Conservation (phyloP, 768 basidiomycete species). For the Tylopilus balloui region DNA sequence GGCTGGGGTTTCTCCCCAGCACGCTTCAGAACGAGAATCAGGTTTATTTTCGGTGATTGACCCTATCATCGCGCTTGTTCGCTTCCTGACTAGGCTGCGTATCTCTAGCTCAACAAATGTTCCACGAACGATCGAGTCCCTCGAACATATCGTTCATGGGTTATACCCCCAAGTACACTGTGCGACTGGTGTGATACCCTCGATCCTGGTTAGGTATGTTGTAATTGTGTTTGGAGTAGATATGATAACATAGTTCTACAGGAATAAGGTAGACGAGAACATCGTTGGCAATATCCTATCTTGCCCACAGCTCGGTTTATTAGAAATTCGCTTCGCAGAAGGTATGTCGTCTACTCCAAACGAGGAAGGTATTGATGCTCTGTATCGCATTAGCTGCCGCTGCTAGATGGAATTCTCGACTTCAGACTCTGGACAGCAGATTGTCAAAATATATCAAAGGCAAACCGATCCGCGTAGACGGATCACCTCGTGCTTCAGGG, state of each 20-base stretch:
- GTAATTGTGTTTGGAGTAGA: not conserved
- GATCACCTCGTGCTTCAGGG: conserved; percentile 69
- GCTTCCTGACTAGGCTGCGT: not conserved
- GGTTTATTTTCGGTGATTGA: conserved; percentile 56
- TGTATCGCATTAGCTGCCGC: conserved; percentile 54
- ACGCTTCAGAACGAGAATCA: conserved; percentile 38
- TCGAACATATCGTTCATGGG: conserved; percentile 71
- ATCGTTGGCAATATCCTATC: conserved; percentile 63
- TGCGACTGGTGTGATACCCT: conserved; percentile 40
- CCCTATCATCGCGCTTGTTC: not conserved
- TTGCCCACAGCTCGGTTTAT: conserved; percentile 61
- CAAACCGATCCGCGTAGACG: conserved; percentile 67
- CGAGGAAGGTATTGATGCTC: not conserved
- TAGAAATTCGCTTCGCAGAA: conserved; percentile 60
- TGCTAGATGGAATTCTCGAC: conserved; percentile 52
- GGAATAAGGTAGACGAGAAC: conserved; percentile 69
- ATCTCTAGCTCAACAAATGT: conserved; percentile 63
- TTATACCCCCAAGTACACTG: conserved; percentile 59
- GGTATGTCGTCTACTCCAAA: conserved; percentile 36
- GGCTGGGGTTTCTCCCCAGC: conserved; percentile 63
- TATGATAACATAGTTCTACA: conserved; percentile 21
- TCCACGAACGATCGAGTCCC: conserved; percentile 68
- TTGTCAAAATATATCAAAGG: conserved; percentile 68
- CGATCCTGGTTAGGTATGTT: conserved; percentile 52
- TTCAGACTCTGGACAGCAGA: conserved; percentile 58